phyloP scores from a whole-genome alignment of 257 asterid genomes.

The Thymus mandschuricus region DNA sequence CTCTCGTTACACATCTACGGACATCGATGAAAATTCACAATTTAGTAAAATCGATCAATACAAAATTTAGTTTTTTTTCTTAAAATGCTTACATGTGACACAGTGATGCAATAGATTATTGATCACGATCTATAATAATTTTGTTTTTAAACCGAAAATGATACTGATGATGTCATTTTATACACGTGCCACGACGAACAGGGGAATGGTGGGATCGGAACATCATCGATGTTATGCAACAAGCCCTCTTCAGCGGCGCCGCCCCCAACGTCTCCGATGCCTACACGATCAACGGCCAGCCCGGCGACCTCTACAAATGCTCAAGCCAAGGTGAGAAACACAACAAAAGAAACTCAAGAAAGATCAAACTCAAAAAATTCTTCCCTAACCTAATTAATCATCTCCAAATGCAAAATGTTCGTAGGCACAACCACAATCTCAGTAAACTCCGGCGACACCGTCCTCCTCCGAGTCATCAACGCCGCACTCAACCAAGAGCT shows the following conservation, averaged over 20 bases:
- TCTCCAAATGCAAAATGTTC: not conserved
- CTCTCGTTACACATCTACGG: too few relatives aligned
- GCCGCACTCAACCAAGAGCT: slow-evolving; percentile 75
- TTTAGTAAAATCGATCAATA: too few relatives aligned
- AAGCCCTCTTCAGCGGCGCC: slow-evolving; percentile 46
- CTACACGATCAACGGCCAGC: slow-evolving; percentile 55
- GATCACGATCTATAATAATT: too few relatives aligned
- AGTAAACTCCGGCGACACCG: slow-evolving; percentile 53
- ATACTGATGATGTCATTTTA: too few relatives aligned
- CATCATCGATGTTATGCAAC: slow-evolving; percentile 39
- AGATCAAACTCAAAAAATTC: too few relatives aligned
- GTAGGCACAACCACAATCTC: slow-evolving; percentile 46
- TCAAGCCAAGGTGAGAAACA: slow-evolving; percentile 39
- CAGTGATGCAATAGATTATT: too few relatives aligned
- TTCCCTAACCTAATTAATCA: not conserved
- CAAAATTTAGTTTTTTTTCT: too few relatives aligned
- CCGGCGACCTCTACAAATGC: slow-evolving; percentile 58
- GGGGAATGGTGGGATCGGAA: slow-evolving; percentile 65
- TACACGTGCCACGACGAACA: slow-evolving; percentile 5
- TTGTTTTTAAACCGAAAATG: too few relatives aligned
- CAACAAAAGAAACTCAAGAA: not conserved
- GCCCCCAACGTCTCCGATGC: slow-evolving; percentile 60
- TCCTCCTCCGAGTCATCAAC: slow-evolving; percentile 65
- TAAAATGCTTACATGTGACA: too few relatives aligned
- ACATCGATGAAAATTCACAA: too few relatives aligned